phyloP scores from a whole-genome alignment of 2,329 filamentous ascomycete genomes.

The Beauveria australis region DNA sequence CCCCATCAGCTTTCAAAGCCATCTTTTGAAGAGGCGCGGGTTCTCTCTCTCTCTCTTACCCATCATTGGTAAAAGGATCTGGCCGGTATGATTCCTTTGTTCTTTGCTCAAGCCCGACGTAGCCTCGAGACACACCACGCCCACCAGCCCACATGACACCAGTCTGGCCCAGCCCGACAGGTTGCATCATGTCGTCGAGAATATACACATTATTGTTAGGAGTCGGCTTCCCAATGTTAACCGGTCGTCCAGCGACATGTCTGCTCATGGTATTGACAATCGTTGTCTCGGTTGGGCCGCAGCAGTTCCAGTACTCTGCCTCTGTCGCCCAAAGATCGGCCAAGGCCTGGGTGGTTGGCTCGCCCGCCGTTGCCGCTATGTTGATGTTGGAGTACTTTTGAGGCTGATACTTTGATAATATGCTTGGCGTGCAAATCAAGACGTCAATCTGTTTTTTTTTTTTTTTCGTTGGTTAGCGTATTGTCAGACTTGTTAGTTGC shows the following conservation, averaged over 20 bases:
- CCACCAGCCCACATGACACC: slow-evolving; percentile 52
- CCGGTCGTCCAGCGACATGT: slow-evolving; percentile 34
- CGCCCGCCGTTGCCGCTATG: slow-evolving; percentile 46
- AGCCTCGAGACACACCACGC: slow-evolving; percentile 45
- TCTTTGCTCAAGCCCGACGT: slow-evolving; percentile 43
- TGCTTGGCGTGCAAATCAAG: slow-evolving; percentile 47
- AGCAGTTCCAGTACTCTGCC: slow-evolving; percentile 46
- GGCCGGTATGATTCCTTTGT: slow-evolving; percentile 40
- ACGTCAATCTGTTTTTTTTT: slow-evolving; percentile 34
- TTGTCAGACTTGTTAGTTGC: not conserved
- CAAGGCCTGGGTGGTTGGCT: slow-evolving; percentile 42
- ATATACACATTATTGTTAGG: slow-evolving; percentile 51
- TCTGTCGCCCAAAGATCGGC: slow-evolving; percentile 47
- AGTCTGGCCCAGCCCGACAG: slow-evolving; percentile 37
- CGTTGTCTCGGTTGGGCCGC: slow-evolving; percentile 52
- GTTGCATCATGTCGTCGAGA: slow-evolving; percentile 36
- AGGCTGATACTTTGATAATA: slow-evolving; percentile 41
- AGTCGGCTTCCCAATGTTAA: slow-evolving; percentile 47
- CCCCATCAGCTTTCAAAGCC: not conserved
- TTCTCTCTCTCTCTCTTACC: slow-evolving; percentile 23
- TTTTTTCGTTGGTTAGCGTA: not conserved
- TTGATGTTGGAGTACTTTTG: slow-evolving; percentile 41
- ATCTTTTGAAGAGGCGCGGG: not conserved
- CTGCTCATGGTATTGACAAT: slow-evolving; percentile 50
- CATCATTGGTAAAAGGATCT: slow-evolving; percentile 43